A percentile compares a stretch with the other conserved stretches of the same genome.
Conservation (phyloP, 2,329 filamentous ascomycete species). For the Alternaria gaisen region DNA sequence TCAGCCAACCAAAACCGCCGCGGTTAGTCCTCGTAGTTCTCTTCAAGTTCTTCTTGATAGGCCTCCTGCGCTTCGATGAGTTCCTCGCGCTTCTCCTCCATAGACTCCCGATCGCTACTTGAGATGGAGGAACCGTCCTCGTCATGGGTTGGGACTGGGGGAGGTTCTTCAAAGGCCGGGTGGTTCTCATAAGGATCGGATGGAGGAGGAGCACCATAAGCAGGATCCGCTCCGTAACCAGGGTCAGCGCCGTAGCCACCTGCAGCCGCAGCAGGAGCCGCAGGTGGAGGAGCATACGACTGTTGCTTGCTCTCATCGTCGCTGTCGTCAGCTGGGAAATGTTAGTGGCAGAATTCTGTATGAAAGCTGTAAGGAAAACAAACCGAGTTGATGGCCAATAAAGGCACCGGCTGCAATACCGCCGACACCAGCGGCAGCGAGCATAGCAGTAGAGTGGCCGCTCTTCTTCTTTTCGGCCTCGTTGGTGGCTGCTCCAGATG, state of each 20-base stretch:
- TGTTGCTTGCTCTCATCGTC: constrained; percentile 42
- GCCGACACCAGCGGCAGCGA: constrained; percentile 65
- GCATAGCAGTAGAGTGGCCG: constrained; percentile 57
- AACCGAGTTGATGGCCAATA: constrained; percentile 65
- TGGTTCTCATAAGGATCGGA: constrained; percentile 26
- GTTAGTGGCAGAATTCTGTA: constrained; percentile 16
- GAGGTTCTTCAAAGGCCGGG: constrained; percentile 35
- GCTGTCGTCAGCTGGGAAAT: constrained; percentile 32
- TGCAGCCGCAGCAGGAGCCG: constrained; percentile 26
- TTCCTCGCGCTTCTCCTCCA: constrained; percentile 64
- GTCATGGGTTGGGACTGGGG: constrained; percentile 54
- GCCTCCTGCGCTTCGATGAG: constrained; percentile 63
- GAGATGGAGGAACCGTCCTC: constrained; percentile 52
- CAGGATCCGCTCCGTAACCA: constrained; percentile 20
- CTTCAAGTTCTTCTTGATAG: constrained; percentile 59
- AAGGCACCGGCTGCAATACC: constrained; percentile 69
- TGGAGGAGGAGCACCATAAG: constrained; percentile 20
- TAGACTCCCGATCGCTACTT: constrained; percentile 49
- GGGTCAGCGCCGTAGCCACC: constrained; percentile 20
- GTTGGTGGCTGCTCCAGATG: constrained; percentile 33
- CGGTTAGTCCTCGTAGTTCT: constrained; percentile 38
- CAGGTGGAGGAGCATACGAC: constrained; percentile 25
- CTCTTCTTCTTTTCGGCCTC: constrained; percentile 52
- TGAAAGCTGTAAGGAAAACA: constrained; percentile 29
- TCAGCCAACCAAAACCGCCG: neutral